Base-by-base conservation (phyloP, 2,329 filamentous ascomycete species). In the Fusarium hostae region DNA sequence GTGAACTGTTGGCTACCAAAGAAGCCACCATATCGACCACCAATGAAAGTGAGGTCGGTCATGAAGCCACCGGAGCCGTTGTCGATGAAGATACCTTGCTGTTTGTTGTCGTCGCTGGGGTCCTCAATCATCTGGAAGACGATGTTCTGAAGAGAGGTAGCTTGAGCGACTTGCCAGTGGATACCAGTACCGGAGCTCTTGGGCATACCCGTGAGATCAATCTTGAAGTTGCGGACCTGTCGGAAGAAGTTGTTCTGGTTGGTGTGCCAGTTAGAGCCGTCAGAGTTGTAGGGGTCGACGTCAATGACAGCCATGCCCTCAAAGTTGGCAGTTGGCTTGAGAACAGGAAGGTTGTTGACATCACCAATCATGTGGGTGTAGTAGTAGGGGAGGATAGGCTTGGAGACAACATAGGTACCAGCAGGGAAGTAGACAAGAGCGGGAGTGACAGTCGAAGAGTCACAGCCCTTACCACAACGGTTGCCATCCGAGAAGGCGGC, bases 341-440 rank as follows among this genome's bases (percentile, higher is more conserved):
- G 86, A 1, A 91, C 91, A 1, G 95, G 94, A 18, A 91, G 81
- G 70, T 88, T 85, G 76, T 88, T 78, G 52, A 91, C 90, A 83
- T 98, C 94, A 63, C 95, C 95, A 39, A 98, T 86, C 68, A 98
- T 89, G 80, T 98, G 94, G 13, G 95, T 97, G 85, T 97, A 97
- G 86, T 98, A 98, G 81, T 91, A 92, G 80, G 94, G 92, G 56
- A 94, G 83, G 73, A 98, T 89, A 26, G 95, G 93, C 77, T 86
- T 87, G 79, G 90, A 94, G 75, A 98, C 91, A 22, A 92, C 78
- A 78, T 98, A 98, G 62, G 90, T 97, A 72, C 95, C 95, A 15
- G 93, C 86, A 41, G 94, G 95, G 85, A 98, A 97, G 85, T 97
- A 98, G 58, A 98, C 90, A 18, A 98, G 84, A 30, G 94, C 95